Evolutionary conservation across 169 alveolate species (phyloP), one percentile per base, ranked within the genome.

Genomic region (Eimeria maxima): DNA sequence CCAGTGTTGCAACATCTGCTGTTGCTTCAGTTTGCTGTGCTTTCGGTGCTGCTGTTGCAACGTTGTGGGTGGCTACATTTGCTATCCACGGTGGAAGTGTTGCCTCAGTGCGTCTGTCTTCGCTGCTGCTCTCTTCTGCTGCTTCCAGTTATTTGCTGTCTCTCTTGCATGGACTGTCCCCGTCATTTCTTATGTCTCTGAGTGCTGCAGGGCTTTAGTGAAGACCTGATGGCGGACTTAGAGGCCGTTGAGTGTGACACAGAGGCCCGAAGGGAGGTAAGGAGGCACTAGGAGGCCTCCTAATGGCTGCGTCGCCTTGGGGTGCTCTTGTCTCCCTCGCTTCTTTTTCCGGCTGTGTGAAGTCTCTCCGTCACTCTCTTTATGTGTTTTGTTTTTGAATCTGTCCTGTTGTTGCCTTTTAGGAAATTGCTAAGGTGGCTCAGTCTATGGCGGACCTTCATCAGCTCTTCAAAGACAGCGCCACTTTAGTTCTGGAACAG

Each of bases 401-500:
- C 86, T 73, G 84, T 73, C 50, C 24, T 47, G n/a, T 44, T 44
- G 47, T 11, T 29, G 45, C 86, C 33, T 33, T 74, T 6, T 92
- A 96, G 97, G 97, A 96, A 16, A 53, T 96, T 5, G 84, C 95
- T 3, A 76, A 86, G n/a, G 93, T 96, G 20, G 96, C 96, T 13
- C 95, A 96, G 87, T 92, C 97, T 24, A 73, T 96, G 63, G 53
- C 93, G 13, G 97, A 96, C 13, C 80, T 96, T 65, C 95, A 92
- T 63, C 91, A 90, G 90, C 76, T 96, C 22, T 96, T 96, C 90
- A 84, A 86, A 80, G 97, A 96, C 47, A 92, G 84, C 29, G 95
- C 96, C 29, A 91, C 63, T 27, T 78, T 96, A 10, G 97, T 96
- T 45, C 71, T 96, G 14, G 97, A 96, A 47, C 97, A 96, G 91